These are phyloP conservation scores for button mushroom (Agaricus bisporus) DNA, from an alignment of 768 basidiomycete species.

Conservation along the genomic window DNA sequence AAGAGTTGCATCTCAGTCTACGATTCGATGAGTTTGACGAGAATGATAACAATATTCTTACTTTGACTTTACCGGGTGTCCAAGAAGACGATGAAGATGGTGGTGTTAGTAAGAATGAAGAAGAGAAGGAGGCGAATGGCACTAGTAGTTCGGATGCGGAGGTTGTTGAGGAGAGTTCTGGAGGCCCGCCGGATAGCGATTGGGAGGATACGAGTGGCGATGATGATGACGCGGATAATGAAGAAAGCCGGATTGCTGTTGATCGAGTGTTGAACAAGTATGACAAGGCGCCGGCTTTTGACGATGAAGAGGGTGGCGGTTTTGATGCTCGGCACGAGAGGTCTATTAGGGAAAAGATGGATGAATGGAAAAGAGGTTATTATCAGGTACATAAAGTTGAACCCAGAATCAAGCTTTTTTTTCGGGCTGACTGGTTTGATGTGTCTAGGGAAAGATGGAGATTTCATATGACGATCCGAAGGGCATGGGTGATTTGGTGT, in stretches of 20 bases:
- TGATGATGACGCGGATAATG: conserved; percentile 47
- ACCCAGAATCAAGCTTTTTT: too few species aligned
- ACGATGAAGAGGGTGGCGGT: conserved; percentile 63
- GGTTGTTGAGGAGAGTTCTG: conserved; percentile 28
- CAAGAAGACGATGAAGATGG: conserved; percentile 24
- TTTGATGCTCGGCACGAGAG: conserved; percentile 78
- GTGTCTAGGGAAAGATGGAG: conserved; percentile 72
- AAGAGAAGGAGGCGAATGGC: conserved; percentile 16
- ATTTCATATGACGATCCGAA: conserved; percentile 69
- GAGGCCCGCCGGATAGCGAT: conserved; percentile 30
- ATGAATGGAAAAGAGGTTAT: conserved; percentile 87
- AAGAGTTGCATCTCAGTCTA: conserved; percentile 69
- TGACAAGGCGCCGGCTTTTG: conserved; percentile 71
- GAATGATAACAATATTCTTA: conserved; percentile 71
- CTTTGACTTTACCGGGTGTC: conserved; percentile 53
- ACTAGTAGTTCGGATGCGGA: conserved; percentile 12
- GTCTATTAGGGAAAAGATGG: conserved; percentile 77
- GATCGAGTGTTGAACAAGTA: conserved; percentile 86
- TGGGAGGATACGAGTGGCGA: conserved; percentile 46
- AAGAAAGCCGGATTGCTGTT: conserved; percentile 67
- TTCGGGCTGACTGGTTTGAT: neutral
- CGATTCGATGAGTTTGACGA: conserved; percentile 96
- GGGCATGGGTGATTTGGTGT: conserved; percentile 65
- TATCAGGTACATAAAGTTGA: conserved; percentile 56
- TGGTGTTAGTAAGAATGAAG: conserved; percentile 15